A percentile compares a stretch with the other conserved stretches of the same genome.
These are phyloP conservation scores for Fusarium globosum DNA, from an alignment of 2,329 filamentous ascomycete genomes.

Conservation along the genomic window DNA sequence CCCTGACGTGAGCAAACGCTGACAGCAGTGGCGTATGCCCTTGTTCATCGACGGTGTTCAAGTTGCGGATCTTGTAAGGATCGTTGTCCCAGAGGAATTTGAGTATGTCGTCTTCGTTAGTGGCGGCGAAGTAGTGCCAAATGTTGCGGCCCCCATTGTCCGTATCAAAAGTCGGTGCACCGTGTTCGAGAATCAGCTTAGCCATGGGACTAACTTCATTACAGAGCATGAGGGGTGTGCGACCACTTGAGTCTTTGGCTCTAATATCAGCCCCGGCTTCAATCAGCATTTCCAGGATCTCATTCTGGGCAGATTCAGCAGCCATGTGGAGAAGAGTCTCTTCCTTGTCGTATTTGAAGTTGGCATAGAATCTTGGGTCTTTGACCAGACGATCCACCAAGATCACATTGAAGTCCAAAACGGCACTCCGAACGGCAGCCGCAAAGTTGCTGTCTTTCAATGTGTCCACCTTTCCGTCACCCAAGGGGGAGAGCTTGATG, in stretches of 20 bases:
- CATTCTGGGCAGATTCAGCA: slow-evolving; percentile 38
- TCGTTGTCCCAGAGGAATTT: slow-evolving; percentile 48
- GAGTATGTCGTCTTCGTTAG: slow-evolving; percentile 46
- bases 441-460: slow-evolving; percentile 38
- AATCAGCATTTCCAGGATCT: slow-evolving; percentile 46
- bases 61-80: slow-evolving; percentile 42
- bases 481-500: slow-evolving; percentile 23
- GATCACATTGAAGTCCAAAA: slow-evolving; percentile 42
- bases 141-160: slow-evolving; percentile 50
- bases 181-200: slow-evolving; percentile 43
- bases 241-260: slow-evolving; percentile 42
- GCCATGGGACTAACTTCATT: slow-evolving; percentile 44
- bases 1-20: slow-evolving; percentile 42
- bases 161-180: slow-evolving; percentile 44
- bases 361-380: slow-evolving; percentile 49
- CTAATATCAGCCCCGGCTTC: slow-evolving; percentile 45
- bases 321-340: slow-evolving; percentile 45
- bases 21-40: slow-evolving; percentile 49
- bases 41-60: slow-evolving; percentile 31
- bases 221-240: slow-evolving; percentile 52
- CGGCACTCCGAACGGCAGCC: slow-evolving; percentile 36
- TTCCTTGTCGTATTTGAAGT: slow-evolving; percentile 31
- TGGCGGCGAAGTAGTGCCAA: slow-evolving; percentile 53
- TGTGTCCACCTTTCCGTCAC: slow-evolving; percentile 4
- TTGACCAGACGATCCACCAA: slow-evolving; percentile 44